phyloP scores from a whole-genome alignment of 1,284 basidiomycete species.

The Austroboletus olivaceoglutinosus region DNA sequence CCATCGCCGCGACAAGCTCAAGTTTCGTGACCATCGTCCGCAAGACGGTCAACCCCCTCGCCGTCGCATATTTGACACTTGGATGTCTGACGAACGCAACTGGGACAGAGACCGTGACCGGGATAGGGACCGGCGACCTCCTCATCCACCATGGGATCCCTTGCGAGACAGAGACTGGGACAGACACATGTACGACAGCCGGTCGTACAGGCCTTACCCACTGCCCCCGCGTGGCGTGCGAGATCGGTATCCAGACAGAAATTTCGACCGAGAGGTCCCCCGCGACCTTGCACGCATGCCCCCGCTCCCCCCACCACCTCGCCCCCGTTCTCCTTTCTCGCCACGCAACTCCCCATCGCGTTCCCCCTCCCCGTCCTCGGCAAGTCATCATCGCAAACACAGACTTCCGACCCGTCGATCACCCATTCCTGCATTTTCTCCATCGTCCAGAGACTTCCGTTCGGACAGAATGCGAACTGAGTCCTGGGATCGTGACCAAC shows the following conservation, averaged over 20 bases:
- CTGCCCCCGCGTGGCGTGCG: constrained; percentile 17
- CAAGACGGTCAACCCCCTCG: constrained; percentile 13
- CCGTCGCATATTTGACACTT: constrained; percentile 30
- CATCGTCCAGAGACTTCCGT: constrained; percentile 31
- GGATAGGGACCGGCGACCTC: constrained; percentile 24
- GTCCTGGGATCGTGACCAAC: constrained; percentile 24
- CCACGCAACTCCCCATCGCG: constrained; percentile 19
- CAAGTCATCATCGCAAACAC: constrained; percentile 39
- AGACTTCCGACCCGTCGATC: constrained; percentile 43
- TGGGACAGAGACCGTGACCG: constrained; percentile 28
- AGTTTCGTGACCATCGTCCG: constrained; percentile 25
- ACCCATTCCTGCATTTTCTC: constrained; percentile 37
- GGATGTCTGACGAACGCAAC: constrained; percentile 26
- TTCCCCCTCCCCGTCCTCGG: constrained; percentile 35
- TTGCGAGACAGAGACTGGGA: constrained; percentile 22
- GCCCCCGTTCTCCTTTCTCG: constrained; percentile 24
- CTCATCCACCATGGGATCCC: constrained; percentile 21
- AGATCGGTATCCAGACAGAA: constrained; percentile 24
- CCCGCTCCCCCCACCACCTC: constrained; percentile 31
- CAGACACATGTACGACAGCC: constrained; percentile 20
- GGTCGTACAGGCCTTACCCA: constrained; percentile 19
- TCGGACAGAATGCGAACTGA: constrained; percentile 35
- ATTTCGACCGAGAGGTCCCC: constrained; percentile 23
- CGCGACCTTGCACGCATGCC: constrained; percentile 34
- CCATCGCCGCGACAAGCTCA: constrained; percentile 35